These are phyloP conservation scores for Tylopilus sp. DNA, from an alignment of 768 basidiomycete genomes.

Conservation along the genomic window DNA sequence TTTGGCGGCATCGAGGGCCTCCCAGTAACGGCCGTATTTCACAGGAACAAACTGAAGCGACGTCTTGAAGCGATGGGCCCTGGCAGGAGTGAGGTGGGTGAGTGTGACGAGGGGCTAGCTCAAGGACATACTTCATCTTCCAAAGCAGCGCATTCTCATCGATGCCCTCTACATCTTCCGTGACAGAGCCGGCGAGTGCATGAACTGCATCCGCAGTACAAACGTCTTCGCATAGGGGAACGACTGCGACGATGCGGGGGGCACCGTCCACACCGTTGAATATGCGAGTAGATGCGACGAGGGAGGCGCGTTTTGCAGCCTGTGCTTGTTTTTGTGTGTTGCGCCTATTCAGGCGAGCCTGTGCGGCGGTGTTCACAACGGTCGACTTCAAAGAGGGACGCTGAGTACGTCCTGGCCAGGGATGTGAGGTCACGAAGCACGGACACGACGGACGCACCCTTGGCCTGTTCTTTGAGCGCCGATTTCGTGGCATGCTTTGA, in stretches of 20 bases:
- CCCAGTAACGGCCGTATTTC: conserved; percentile 67
- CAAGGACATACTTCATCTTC: conserved; percentile 57
- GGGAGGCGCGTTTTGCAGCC: conserved; percentile 60
- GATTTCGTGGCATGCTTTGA: conserved; percentile 88
- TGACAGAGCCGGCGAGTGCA: conserved; percentile 59
- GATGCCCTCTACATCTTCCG: conserved; percentile 35
- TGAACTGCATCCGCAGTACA: conserved; percentile 47
- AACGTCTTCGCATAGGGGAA: conserved; percentile 77
- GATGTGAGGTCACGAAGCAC: background rate
- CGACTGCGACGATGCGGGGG: conserved; percentile 83
- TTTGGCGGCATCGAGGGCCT: conserved; percentile 79
- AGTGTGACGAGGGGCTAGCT: background rate
- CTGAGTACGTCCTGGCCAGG: conserved; percentile 46
- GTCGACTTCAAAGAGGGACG: conserved; percentile 52
- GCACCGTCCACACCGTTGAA: conserved; percentile 76
- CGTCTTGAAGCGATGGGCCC: conserved; percentile 88
- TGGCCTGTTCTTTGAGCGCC: conserved; percentile 76
- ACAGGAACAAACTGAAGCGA: conserved; percentile 84
- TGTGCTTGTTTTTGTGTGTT: conserved; percentile 87
- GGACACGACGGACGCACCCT: conserved; percentile 49
- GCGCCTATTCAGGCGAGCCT: conserved; percentile 72
- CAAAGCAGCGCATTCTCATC: conserved; percentile 36
- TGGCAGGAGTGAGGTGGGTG: conserved; percentile 29
- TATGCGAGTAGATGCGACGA: conserved; percentile 70
- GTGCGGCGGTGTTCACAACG: conserved; percentile 51